Evolutionary conservation across 805 yeast species (phyloP).

Genomic region (Zygosaccharomyces lentus): DNA sequence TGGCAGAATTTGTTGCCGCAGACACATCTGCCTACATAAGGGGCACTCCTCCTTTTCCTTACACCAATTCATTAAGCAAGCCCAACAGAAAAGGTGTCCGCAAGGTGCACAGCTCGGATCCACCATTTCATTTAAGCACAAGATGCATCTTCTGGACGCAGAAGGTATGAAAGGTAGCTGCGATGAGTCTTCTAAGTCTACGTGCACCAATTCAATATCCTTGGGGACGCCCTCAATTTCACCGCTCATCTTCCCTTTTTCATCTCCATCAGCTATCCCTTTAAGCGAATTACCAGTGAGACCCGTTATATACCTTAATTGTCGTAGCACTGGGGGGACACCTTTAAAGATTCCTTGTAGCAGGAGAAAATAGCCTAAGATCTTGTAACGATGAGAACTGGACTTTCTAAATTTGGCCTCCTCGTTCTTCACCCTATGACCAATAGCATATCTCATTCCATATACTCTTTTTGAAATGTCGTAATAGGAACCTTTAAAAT

Average conservation of each 20-base stretch:
- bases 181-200: conserved; percentile 54
- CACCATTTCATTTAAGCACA: conserved; percentile 74
- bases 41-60: conserved; percentile 88
- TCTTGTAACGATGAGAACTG: conserved; percentile 54
- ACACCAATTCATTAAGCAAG: conserved; percentile 84
- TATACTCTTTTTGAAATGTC: conserved; percentile 69
- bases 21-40: conserved; percentile 68
- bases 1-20: conserved; percentile 48
- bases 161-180: conserved; percentile 66
- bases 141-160: conserved; percentile 69
- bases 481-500: conserved; percentile 78
- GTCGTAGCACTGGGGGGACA: conserved; percentile 6
- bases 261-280: not conserved
- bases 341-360: conserved; percentile 38
- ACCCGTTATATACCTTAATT: conserved; percentile 2
- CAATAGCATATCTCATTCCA: conserved; percentile 76
- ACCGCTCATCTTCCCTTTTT: not conserved
- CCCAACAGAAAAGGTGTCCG: conserved; percentile 94
- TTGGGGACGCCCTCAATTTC: conserved; percentile 12
- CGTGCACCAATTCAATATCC: conserved; percentile 18
- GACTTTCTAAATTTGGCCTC: conserved; percentile 34
- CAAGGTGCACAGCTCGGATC: conserved; percentile 85
- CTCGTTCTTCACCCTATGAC: conserved; percentile 48
- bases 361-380: conserved; percentile 62
- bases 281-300: not conserved